A percentile compares a stretch with the other conserved stretches of the same genome.
Conservation (phyloP, 192 early-diverging fungal genomes). For the Coemansia sp. region DNA sequence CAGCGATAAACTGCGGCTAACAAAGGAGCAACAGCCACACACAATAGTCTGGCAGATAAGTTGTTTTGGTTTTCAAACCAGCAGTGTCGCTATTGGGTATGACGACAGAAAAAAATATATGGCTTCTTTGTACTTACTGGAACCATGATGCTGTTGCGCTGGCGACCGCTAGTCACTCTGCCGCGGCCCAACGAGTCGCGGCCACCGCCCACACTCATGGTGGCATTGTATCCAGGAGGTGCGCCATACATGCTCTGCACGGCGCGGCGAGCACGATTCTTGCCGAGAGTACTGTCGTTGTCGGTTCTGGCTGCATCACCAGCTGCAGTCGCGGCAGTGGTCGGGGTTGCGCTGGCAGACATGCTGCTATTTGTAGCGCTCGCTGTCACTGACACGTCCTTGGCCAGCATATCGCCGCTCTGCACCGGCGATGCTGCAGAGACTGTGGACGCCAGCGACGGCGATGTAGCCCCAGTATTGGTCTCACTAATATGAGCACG, state of each 20-base stretch:
- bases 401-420: constrained; percentile 9
- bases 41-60: not conserved
- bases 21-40: not conserved
- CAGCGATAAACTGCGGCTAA: not conserved
- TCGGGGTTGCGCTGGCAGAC: constrained; percentile 13
- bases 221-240: constrained; percentile 50
- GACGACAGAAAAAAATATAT: not conserved
- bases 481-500: constrained; percentile 38
- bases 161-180: constrained; percentile 45
- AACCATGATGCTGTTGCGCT: constrained; percentile 56
- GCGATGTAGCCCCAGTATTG: constrained; percentile 20
- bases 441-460: constrained; percentile 25
- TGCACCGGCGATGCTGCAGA: constrained; percentile 30
- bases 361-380: not conserved
- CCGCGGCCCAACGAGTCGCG: constrained; percentile 40
- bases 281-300: constrained; percentile 12
- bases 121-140: constrained; percentile 33
- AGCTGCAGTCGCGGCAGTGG: constrained; percentile 2
- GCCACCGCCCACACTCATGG: constrained; percentile 49
- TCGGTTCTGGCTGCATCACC: constrained; percentile 6
- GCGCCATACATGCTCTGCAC: constrained; percentile 56
- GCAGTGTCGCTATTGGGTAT: not conserved
- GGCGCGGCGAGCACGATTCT: constrained; percentile 33
- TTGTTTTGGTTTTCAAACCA: constrained; percentile 6
- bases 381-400: constrained; percentile 8